Evolutionary conservation across 768 basidiomycete genomes (phyloP), one percentile per base, ranked within the genome.

Genomic region (Naganishia randhawae): DNA sequence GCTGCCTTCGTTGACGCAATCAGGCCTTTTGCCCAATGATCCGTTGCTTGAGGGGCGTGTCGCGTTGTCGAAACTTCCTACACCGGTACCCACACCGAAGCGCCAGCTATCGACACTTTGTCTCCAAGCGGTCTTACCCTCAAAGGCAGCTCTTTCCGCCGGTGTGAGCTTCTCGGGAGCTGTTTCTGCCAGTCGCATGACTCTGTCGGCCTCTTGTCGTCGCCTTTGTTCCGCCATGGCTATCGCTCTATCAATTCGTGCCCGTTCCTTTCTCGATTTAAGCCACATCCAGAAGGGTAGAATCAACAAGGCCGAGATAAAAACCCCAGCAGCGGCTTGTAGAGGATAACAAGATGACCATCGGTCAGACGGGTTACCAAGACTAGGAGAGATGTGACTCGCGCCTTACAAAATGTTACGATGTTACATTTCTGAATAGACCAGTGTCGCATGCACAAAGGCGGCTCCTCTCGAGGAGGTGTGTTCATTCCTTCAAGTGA

Each of bases 81-180:
- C 22, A 16, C 11, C 25, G 25, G 35, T 41, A 10, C 17, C 22
- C 1, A 31, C 25, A 16, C 61, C 45, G 9, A 29, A 25, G 13
- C 63, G 11, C 50, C 48, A 51, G 19, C 41, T 50, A 16, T 29
- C n/a, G 45, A 67, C 48, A 42, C 39, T 50, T 5, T 67, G 41
- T 31, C 66, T 48, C 66, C 66, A 67, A 5, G 66, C 66, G n/a
- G 25, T 45, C n/a, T 67, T 67, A 9, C 66, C 66, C 22, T 67
- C 66, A 7, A 57, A 29, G 4, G 66, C 66, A 19, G 55, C 42
- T n/a, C 45, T 55, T 50, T 67, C 39, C 53, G 66, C 53, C 17
- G 32, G 53, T 6, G 66, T 67, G 39, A 67, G 39, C 16, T 51
- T 32, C 31, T 67, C 53, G 8, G 66, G 66, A 11, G 66, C 41